phyloP scores from a whole-genome alignment of 306 rosid species.

The Urtica urens region DNA sequence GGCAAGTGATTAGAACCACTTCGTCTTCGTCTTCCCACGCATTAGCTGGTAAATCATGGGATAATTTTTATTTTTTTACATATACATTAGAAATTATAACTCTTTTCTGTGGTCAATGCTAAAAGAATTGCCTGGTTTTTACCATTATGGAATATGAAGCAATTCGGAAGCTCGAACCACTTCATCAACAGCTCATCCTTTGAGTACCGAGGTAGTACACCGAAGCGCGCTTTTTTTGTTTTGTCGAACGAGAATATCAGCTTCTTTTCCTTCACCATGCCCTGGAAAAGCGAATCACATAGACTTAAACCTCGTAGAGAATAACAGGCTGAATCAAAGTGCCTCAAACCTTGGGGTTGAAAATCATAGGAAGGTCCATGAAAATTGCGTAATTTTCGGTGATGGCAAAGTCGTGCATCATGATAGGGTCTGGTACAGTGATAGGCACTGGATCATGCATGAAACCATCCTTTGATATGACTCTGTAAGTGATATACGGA shows the following conservation, averaged over 20 bases:
- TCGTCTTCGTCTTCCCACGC: constrained; percentile 99
- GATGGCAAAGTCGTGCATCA: constrained; percentile 97
- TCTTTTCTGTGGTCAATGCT: too few relatives aligned
- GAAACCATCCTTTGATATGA: constrained; percentile 73
- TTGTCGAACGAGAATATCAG: constrained; percentile 67
- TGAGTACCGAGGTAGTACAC: constrained; percentile 87
- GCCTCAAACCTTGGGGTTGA: constrained; percentile 88
- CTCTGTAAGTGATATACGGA: constrained; percentile 89
- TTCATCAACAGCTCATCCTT: constrained; percentile 64
- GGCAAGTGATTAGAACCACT: constrained; percentile 83
- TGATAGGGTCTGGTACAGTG: constrained; percentile 72
- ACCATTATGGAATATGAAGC: constrained; percentile 98
- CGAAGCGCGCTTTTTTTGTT: constrained; percentile 84
- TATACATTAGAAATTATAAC: too few relatives aligned
- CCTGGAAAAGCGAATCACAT: constrained; percentile 43
- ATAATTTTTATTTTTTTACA: too few relatives aligned
- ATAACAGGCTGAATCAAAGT: too few relatives aligned
- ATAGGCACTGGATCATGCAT: constrained; percentile 94
- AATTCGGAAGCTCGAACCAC: constrained; percentile 97
- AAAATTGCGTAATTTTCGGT: constrained; percentile 79
- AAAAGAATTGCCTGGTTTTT: background rate
- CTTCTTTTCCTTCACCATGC: constrained; percentile 85
- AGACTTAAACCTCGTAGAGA: constrained; percentile 9
- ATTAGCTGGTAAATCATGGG: constrained; percentile 44
- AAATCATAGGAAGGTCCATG: constrained; percentile 83